Evolutionary conservation across 352 stramenopile genomes (phyloP).

Genomic region (Thalassiosira hispida): DNA sequence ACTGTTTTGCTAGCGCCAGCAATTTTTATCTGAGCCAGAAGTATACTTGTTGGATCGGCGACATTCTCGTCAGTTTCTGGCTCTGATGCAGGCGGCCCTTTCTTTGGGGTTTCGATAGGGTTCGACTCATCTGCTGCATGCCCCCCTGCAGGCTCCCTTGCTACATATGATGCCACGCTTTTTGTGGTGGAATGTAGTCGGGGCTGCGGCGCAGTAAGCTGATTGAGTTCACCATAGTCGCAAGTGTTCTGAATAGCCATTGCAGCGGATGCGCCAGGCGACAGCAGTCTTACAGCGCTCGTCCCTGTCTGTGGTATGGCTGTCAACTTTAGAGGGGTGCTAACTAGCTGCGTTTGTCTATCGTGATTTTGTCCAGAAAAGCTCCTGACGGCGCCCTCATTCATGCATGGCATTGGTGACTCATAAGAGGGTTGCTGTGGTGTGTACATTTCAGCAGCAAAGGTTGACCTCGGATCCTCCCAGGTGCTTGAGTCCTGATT

Average conservation of each 20-base stretch:
- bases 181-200: not conserved
- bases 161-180: no score
- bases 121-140: no score
- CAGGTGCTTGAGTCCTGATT: conserved; percentile 33
- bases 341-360: not conserved
- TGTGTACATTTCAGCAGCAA: not conserved
- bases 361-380: conserved; percentile 9
- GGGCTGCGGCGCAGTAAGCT: no score
- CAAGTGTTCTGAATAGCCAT: no score
- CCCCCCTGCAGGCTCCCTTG: no score
- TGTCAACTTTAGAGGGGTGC: not conserved
- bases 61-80: no score
- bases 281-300: not conserved
- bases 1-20: not conserved
- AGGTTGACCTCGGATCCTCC: conserved; percentile 37
- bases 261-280: not conserved
- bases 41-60: conserved; percentile 1
- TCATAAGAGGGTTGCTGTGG: not conserved
- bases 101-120: no score
- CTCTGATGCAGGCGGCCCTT: no score
- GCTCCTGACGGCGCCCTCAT: not conserved
- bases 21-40: conserved; percentile 8
- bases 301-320: conserved; percentile 5
- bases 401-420: not conserved
- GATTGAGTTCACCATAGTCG: no score